These are phyloP conservation scores for Centella asiatica DNA, from an alignment of 129 eudicot genomes.

Conservation along the genomic window DNA sequence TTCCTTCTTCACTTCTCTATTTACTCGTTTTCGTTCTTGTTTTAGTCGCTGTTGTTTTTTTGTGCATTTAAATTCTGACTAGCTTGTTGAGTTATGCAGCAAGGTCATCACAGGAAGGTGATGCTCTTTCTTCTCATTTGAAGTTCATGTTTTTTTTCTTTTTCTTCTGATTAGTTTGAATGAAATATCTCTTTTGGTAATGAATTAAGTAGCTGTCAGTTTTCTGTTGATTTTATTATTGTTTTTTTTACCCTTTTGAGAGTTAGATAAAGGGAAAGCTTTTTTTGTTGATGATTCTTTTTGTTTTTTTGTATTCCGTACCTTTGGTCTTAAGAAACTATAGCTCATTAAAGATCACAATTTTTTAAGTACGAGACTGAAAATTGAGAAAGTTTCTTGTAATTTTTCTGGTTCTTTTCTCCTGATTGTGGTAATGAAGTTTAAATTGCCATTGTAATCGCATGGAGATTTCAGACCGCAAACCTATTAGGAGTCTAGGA, in stretches of 20 bases:
- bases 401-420: neutral
- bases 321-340: too few relatives aligned
- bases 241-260: too few relatives aligned
- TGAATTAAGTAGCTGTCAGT: too few relatives aligned
- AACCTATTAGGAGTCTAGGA: too few relatives aligned
- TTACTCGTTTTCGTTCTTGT: neutral
- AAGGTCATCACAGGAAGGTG: slow-evolving; percentile 73
- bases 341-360: neutral
- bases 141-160: too few relatives aligned
- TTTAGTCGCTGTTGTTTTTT: neutral
- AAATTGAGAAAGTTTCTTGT: neutral
- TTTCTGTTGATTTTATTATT: too few relatives aligned
- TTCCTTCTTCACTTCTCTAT: neutral
- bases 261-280: neutral
- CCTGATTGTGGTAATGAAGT: too few relatives aligned
- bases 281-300: too few relatives aligned
- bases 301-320: too few relatives aligned
- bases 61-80: neutral
- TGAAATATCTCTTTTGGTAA: too few relatives aligned
- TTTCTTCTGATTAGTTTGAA: neutral
- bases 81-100: slow-evolving; percentile 40
- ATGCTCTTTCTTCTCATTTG: neutral
- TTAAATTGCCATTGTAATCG: too few relatives aligned
- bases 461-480: too few relatives aligned
- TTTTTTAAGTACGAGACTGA: neutral